Evolutionary conservation across 2,329 filamentous ascomycete species (phyloP), one percentile per base, ranked within the genome.

Genomic region (Capronia coronata): DNA sequence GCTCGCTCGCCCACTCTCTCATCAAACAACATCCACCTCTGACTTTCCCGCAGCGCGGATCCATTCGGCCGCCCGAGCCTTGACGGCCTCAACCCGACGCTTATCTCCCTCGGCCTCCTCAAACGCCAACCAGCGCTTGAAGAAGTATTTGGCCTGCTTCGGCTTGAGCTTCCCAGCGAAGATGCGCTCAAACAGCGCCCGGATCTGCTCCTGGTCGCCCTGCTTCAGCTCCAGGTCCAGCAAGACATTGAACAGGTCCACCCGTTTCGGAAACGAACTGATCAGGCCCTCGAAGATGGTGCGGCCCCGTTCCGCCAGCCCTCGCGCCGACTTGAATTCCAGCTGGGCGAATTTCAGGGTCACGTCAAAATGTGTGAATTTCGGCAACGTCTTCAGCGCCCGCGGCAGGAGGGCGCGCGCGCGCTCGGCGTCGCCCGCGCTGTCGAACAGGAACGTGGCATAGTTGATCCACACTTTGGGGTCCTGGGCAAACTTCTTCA

Each of bases 241-340:
- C 58, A 94, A 82, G 68, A 94, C 84, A 67, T 88, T 93, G 91
- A 91, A 97, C 44, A 97, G 74, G 65, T 96, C 89, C 52, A 88
- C 81, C 66, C 88, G 87, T 74, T 94, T 94, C 39, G 89, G 87
- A 73, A 84, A 95, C 3, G 85, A 84, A 29, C 81, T 79, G 6
- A 98, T 75, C 7, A 98, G 75, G 32, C 84, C 86, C 68, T 96
- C 91, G 62, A 97, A 97, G 64, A 97, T 84, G 21, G 94, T 98
- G 14, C 94, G 84, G 8, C 93, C 93, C 51, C 87, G 86, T 71
- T 98, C 94, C 2, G 88, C 75, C 61, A 94, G 87, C 47, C 90
- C 90, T 61, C 85, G 80, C 6, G 80, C 68, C 9, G 86, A 91
- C 57, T 83, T 84, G 77, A 94, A 98, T 68, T 98, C 93, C 18